phyloP scores from a whole-genome alignment of 2,329 filamentous ascomycete species.

The Botrytis galanthina region DNA sequence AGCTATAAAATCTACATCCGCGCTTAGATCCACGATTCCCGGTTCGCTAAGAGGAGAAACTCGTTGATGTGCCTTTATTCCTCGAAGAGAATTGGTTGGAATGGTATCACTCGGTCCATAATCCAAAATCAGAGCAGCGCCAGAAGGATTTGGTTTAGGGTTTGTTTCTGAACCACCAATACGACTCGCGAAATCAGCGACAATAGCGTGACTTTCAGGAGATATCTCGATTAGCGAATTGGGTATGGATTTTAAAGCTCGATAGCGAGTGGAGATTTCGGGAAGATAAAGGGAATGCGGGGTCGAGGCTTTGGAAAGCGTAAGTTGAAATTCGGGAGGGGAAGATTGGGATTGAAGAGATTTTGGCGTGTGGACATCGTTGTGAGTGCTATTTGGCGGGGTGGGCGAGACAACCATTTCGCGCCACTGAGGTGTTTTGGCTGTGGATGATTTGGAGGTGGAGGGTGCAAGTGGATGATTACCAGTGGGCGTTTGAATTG shows the following conservation, averaged over 20 bases:
- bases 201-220: constrained; percentile 79
- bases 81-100: constrained; percentile 84
- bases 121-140: constrained; percentile 92
- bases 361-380: constrained; percentile 53
- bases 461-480: constrained; percentile 41
- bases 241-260: constrained; percentile 63
- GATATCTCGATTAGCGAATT: constrained; percentile 83
- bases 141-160: constrained; percentile 63
- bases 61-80: constrained; percentile 73
- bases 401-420: constrained; percentile 76
- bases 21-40: constrained; percentile 82
- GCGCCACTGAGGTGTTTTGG: constrained; percentile 65
- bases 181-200: constrained; percentile 74
- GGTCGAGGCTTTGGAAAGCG: constrained; percentile 70
- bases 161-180: constrained; percentile 67
- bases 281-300: constrained; percentile 84
- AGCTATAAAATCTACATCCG: constrained; percentile 89
- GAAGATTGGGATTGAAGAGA: constrained; percentile 48
- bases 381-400: constrained; percentile 53
- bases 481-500: constrained; percentile 44
- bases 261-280: constrained; percentile 76
- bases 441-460: constrained; percentile 27
- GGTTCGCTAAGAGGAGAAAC: constrained; percentile 79
- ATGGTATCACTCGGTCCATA: constrained; percentile 81
- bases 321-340: constrained; percentile 84